phyloP scores from a whole-genome alignment of 805 yeast genomes.

The Saturnispora bothae region DNA sequence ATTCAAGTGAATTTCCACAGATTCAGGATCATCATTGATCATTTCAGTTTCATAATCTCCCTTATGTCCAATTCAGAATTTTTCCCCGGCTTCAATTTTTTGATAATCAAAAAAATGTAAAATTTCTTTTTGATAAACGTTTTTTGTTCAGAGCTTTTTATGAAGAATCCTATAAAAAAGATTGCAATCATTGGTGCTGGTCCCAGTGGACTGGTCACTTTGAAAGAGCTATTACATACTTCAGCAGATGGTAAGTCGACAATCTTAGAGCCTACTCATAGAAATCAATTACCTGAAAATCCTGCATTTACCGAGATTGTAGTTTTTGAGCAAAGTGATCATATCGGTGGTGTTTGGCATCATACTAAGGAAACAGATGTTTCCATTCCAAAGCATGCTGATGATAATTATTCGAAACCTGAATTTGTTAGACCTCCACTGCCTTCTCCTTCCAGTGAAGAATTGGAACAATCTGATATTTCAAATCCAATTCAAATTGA shows the following conservation, averaged over 20 bases:
- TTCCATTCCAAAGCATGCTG: constrained; percentile 13
- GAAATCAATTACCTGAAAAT: constrained; percentile 11
- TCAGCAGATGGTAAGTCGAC: constrained; percentile 21
- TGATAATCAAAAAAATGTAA: too few relatives aligned
- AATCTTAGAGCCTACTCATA: constrained; percentile 4
- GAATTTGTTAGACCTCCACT: constrained; percentile 10
- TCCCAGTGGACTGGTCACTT: constrained; percentile 28
- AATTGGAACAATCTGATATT: background rate
- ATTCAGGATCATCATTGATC: too few relatives aligned
- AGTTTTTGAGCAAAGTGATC: constrained; percentile 30
- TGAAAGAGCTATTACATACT: constrained; percentile 25
- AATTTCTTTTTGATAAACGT: too few relatives aligned
- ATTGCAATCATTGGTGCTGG: constrained; percentile 28
- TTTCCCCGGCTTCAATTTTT: too few relatives aligned
- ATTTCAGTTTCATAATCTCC: too few relatives aligned
- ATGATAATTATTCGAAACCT: constrained; percentile 11
- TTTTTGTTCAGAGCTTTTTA: too few relatives aligned
- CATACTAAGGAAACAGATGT: constrained; percentile 15
- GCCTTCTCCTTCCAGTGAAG: constrained; percentile 2
- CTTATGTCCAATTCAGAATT: too few relatives aligned
- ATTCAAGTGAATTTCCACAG: too few relatives aligned
- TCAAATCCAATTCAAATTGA: background rate
- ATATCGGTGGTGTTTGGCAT: constrained; percentile 34
- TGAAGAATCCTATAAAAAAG: constrained; percentile 19
- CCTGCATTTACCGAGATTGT: constrained; percentile 28